A percentile compares a stretch with the other conserved stretches of the same genome.
Evolutionary conservation across 352 stramenopile species (phyloP).

Genomic region (Pelagophyceae sp.): DNA sequence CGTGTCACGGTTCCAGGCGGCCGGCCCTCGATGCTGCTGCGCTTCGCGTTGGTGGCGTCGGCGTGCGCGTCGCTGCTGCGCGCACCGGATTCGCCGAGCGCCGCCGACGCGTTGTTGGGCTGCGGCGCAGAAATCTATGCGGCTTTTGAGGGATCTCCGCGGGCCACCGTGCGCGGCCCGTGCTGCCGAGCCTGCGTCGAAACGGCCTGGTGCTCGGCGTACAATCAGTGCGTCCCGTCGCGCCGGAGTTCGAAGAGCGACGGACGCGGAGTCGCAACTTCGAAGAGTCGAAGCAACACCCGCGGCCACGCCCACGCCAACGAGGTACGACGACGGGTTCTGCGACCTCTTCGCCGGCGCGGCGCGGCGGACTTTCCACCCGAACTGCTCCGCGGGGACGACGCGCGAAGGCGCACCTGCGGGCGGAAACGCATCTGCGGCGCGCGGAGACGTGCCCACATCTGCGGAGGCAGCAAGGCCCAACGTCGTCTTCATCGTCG

Average conservation of each 20-base stretch:
- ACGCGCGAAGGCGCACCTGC: not conserved
- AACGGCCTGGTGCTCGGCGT: not conserved
- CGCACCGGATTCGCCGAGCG: no score
- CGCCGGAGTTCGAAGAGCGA: no score
- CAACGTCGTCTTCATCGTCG: slow-evolving; percentile 33
- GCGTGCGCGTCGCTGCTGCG: no score
- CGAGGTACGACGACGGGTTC: not conserved
- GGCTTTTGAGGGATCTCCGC: no score
- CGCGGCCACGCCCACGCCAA: no score
- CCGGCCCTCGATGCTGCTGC: no score
- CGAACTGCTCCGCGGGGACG: not conserved
- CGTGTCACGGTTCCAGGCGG: no score
- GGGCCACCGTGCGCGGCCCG: not conserved
- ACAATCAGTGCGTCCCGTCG: not conserved
- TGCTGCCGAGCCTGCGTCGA: not conserved
- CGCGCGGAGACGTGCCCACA: not conserved
- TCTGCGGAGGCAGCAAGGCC: slow-evolving; percentile 7
- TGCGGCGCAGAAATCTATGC: no score
- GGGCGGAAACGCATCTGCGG: not conserved
- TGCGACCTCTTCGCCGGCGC: not conserved
- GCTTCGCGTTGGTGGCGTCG: no score
- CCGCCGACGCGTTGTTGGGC: no score
- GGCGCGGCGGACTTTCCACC: not conserved
- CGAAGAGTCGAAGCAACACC: no score
- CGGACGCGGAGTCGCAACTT: no score